These are phyloP conservation scores for Akebia trifoliata DNA, from an alignment of 164 flowering plant genomes.

Conservation along the genomic window DNA sequence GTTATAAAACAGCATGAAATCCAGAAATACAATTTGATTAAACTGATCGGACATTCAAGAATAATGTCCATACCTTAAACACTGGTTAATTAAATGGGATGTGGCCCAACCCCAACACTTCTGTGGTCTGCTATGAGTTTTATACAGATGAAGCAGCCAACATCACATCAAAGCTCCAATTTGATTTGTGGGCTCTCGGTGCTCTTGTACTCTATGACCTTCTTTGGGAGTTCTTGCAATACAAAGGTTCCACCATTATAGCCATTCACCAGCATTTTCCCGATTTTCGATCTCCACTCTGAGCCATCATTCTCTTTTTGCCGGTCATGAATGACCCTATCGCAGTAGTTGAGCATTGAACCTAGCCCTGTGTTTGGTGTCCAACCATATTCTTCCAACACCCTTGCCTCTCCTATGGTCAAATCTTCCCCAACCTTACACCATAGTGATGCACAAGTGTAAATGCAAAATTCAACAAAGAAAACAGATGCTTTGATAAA, in stretches of 20 bases:
- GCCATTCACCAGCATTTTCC: slow-evolving; percentile 66
- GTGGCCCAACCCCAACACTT: too few species aligned
- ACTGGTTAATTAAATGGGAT: not conserved
- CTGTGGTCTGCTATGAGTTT: not conserved
- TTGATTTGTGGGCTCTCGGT: slow-evolving; percentile 26
- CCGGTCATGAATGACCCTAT: slow-evolving; percentile 78
- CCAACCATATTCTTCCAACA: slow-evolving; percentile 83
- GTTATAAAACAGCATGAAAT: too few species aligned
- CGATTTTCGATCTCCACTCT: slow-evolving; percentile 86
- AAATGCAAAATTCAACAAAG: not conserved
- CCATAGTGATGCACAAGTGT: slow-evolving; percentile 1
- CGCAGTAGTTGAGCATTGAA: slow-evolving; percentile 87
- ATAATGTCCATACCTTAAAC: slow-evolving; percentile 1
- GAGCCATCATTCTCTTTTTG: slow-evolving; percentile 48
- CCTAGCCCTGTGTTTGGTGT: slow-evolving; percentile 67
- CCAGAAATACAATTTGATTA: not conserved
- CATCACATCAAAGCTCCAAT: slow-evolving; percentile 27
- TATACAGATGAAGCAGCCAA: slow-evolving; percentile 1
- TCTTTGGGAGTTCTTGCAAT: slow-evolving; percentile 26
- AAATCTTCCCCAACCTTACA: slow-evolving; percentile 85
- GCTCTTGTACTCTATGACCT: slow-evolving; percentile 22
- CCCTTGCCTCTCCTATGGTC: slow-evolving; percentile 74
- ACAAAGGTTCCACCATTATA: slow-evolving; percentile 59
- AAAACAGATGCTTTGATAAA: not conserved
- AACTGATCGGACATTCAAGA: not conserved